Conservation (phyloP, 2,329 filamentous ascomycete species). For the Blastomyces percursus region DNA sequence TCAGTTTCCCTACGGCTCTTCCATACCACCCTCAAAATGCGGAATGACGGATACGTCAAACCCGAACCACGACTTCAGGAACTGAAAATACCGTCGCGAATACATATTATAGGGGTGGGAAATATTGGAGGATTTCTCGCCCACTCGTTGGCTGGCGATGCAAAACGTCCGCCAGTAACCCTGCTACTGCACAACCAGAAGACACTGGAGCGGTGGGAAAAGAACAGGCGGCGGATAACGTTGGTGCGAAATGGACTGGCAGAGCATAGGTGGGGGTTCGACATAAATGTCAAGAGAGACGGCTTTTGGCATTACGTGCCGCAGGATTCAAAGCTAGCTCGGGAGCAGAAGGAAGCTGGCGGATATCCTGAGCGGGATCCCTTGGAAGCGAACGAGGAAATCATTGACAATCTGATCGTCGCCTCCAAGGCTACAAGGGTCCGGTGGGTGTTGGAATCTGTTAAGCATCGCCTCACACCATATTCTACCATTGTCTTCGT, state of each 20-base stretch:
- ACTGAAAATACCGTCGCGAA: slow-evolving; percentile 27
- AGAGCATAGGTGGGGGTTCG: slow-evolving; percentile 35
- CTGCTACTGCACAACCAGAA: slow-evolving; percentile 58
- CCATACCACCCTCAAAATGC: neutral
- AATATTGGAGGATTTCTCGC: slow-evolving; percentile 74
- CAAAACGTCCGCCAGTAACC: slow-evolving; percentile 59
- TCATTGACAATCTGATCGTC: slow-evolving; percentile 64
- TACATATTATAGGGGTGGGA: slow-evolving; percentile 70
- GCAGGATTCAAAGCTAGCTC: slow-evolving; percentile 7
- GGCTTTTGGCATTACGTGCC: slow-evolving; percentile 21
- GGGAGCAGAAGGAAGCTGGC: slow-evolving; percentile 7
- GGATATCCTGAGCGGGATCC: neutral
- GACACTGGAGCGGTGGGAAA: slow-evolving; percentile 27
- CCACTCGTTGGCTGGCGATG: slow-evolving; percentile 53
- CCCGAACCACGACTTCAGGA: neutral
- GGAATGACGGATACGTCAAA: neutral
- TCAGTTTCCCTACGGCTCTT: neutral
- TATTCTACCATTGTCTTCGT: slow-evolving; percentile 64
- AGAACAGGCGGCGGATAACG: slow-evolving; percentile 23
- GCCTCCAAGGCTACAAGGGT: slow-evolving; percentile 64
- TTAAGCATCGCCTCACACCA: slow-evolving; percentile 56
- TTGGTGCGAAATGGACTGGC: slow-evolving; percentile 31
- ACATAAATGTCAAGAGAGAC: slow-evolving; percentile 31
- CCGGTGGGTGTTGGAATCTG: slow-evolving; percentile 52
- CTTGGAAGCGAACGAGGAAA: slow-evolving; percentile 29